Conservation (phyloP, 1,139 yeast genomes). For the Geotrichum restrictum region DNA sequence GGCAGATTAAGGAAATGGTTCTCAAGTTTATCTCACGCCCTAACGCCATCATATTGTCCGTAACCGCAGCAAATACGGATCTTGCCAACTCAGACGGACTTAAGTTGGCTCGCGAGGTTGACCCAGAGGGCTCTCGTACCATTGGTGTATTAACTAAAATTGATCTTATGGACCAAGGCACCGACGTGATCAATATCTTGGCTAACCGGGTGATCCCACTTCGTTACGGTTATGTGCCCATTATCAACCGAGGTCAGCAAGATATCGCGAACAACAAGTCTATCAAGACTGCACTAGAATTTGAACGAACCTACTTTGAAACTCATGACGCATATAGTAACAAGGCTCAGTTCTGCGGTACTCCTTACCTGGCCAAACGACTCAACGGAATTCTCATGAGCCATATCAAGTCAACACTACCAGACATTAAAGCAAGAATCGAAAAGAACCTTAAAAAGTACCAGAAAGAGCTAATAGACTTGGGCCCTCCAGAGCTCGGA, state of each 20-base stretch:
- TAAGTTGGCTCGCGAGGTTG: constrained; percentile 94
- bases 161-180: constrained; percentile 96
- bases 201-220: constrained; percentile 95
- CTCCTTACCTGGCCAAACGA: constrained; percentile 91
- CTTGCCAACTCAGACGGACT: constrained; percentile 96
- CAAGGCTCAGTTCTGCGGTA: constrained; percentile 89
- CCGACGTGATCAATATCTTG: constrained; percentile 92
- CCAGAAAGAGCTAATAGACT: constrained; percentile 65
- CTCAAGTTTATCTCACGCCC: constrained; percentile 92
- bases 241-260: constrained; percentile 93
- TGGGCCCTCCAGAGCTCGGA: constrained; percentile 76
- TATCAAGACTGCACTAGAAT: constrained; percentile 79
- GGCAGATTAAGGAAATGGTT: constrained; percentile 89
- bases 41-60: constrained; percentile 90
- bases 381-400: constrained; percentile 83
- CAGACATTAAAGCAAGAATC: constrained; percentile 88
- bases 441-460: constrained; percentile 85
- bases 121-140: constrained; percentile 94
- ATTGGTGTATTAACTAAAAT: constrained; percentile 96
- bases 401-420: constrained; percentile 91
- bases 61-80: constrained; percentile 95
- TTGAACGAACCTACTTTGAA: constrained; percentile 77
- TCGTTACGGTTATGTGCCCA: constrained; percentile 94
- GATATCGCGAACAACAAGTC: constrained; percentile 86
- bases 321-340: constrained; percentile 92